phyloP scores from a whole-genome alignment of 169 alveolate species.

The Cryptosporidium tyzzeri region DNA sequence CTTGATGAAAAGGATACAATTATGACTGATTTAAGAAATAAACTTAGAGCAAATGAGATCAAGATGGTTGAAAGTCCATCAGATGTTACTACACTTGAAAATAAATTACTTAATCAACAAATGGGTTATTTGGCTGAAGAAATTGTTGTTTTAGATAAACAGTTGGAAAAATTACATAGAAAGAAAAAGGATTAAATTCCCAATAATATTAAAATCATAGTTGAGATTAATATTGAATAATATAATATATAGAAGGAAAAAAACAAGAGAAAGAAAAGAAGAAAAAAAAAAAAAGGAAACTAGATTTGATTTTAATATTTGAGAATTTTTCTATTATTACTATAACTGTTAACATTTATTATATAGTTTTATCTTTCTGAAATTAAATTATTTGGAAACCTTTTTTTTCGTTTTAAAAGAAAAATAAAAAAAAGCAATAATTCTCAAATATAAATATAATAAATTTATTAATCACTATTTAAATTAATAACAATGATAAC shows the following conservation, averaged over 20 bases:
- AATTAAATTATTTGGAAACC: background rate
- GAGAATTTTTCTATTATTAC: background rate
- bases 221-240: background rate
- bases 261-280: background rate
- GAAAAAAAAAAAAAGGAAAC: background rate
- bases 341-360: background rate
- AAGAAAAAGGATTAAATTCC: background rate
- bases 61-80: slow-evolving; percentile 63
- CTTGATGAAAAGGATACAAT: slow-evolving; percentile 58
- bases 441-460: background rate
- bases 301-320: background rate
- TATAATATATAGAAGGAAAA: background rate
- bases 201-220: background rate
- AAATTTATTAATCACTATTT: too few relatives aligned
- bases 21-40: slow-evolving; percentile 63
- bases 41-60: slow-evolving; percentile 28
- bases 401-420: too few relatives aligned
- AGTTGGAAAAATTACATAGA: slow-evolving; percentile 48
- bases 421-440: too few relatives aligned
- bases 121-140: slow-evolving; percentile 71
- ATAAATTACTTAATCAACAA: slow-evolving; percentile 60
- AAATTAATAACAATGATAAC: too few relatives aligned
- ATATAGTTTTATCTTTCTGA: background rate
- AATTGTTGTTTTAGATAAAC: slow-evolving; percentile 41
- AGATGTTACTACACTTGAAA: slow-evolving; percentile 57